A percentile compares a stretch with the other conserved stretches of the same genome.
Evolutionary conservation across 192 early-diverging fungal genomes (phyloP).

Genomic region (Anaeromyces robustus): DNA sequence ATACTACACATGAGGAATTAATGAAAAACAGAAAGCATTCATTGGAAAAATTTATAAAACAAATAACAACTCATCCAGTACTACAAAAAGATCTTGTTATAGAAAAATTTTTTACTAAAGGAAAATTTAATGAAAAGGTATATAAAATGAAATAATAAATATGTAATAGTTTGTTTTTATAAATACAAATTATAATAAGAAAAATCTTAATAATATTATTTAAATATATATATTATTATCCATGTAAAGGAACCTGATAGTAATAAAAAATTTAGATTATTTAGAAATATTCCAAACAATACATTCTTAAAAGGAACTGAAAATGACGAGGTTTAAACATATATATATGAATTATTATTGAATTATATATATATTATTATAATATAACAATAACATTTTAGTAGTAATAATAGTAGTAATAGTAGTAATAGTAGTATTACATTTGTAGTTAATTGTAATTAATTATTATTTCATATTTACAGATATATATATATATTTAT

Average conservation of each 20-base stretch:
- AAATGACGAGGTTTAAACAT: neutral
- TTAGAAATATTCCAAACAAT: neutral
- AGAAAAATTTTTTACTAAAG: neutral
- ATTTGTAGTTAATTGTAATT: no score
- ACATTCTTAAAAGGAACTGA: neutral
- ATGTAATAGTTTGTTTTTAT: no score
- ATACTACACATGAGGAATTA: neutral
- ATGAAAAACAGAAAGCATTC: neutral
- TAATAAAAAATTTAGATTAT: neutral
- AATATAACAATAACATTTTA: no score
- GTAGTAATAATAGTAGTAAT: no score
- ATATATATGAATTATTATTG: no score
- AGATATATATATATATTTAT: no score
- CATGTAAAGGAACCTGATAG: neutral
- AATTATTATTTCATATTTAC: no score
- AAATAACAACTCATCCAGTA: neutral
- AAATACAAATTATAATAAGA: no score
- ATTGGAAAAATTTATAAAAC: neutral
- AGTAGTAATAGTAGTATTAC: no score
- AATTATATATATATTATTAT: no score
- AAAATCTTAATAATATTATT: no score
- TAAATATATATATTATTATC: no score
- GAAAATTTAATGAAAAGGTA: neutral
- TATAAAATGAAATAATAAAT: neutral
- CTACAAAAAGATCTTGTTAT: neutral